Evolutionary conservation across 1,284 basidiomycete species (phyloP).

Genomic region (Ganoderma sinense): DNA sequence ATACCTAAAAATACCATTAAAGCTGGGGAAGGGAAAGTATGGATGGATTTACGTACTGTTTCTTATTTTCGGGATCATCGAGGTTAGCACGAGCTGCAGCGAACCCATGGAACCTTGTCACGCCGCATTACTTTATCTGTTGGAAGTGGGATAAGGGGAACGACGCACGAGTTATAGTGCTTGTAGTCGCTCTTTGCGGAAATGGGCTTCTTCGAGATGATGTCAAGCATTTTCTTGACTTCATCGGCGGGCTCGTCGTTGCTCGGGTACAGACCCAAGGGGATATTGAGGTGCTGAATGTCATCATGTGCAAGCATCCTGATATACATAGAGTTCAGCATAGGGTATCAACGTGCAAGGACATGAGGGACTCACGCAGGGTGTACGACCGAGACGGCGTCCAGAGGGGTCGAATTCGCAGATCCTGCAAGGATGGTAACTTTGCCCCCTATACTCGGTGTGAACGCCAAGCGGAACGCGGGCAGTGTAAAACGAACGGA

Average conservation of each 20-base stretch:
- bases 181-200: conserved; percentile 62
- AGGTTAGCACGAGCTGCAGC: conserved; percentile 76
- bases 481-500: conserved; percentile 28
- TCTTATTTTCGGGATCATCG: conserved; percentile 66
- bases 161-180: conserved; percentile 57
- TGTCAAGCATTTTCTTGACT: conserved; percentile 51
- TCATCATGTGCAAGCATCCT: conserved; percentile 68
- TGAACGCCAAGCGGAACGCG: background rate
- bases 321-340: background rate
- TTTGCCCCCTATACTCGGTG: conserved; percentile 53
- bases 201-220: conserved; percentile 59
- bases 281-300: conserved; percentile 57
- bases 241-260: conserved; percentile 66
- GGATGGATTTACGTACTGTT: conserved; percentile 51
- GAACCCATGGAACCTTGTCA: conserved; percentile 70
- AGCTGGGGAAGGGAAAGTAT: background rate
- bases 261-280: conserved; percentile 66
- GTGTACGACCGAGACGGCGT: conserved; percentile 60
- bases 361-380: conserved; percentile 53
- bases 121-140: conserved; percentile 17
- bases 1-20: conserved; percentile 43
- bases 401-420: conserved; percentile 48
- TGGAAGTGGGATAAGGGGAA: conserved; percentile 1
- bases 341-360: background rate
- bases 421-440: conserved; percentile 52